Conservation (phyloP, 192 early-diverging fungal genomes). For the Backusella parvicylindrica region DNA sequence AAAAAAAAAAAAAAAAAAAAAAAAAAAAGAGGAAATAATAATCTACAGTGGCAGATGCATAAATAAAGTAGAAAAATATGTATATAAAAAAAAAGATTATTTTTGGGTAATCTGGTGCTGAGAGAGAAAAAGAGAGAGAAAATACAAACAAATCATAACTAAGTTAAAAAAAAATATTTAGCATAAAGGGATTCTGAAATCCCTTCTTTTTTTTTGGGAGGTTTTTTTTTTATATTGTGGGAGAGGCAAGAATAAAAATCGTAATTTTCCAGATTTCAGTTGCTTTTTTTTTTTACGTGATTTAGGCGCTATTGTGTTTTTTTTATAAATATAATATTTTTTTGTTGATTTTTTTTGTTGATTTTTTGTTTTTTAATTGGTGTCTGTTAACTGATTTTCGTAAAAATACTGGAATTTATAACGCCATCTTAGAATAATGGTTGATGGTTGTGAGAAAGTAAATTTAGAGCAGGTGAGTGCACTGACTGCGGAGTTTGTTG, state of each 20-base stretch:
- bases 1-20: background rate
- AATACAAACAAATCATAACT: slow-evolving; percentile 1
- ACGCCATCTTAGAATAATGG: slow-evolving; percentile 3
- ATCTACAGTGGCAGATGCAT: slow-evolving; percentile 2
- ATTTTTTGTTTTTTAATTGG: background rate
- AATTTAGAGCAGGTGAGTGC: slow-evolving; percentile 5
- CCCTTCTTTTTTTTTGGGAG: background rate
- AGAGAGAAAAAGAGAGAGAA: background rate
- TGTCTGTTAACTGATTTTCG: background rate
- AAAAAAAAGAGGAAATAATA: background rate
- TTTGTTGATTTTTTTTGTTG: background rate
- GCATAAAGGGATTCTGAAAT: background rate
- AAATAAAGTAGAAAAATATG: background rate
- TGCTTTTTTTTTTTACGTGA: background rate
- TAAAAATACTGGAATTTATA: slow-evolving; percentile 4
- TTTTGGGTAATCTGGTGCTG: background rate
- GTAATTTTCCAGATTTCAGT: background rate
- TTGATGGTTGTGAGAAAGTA: slow-evolving; percentile 10
- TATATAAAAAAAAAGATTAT: background rate
- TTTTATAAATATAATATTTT: background rate
- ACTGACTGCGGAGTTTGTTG: slow-evolving; percentile 3
- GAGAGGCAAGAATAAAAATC: slow-evolving; percentile 4
- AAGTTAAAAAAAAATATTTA: background rate
- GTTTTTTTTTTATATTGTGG: background rate
- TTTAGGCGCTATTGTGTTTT: slow-evolving; percentile 2